Evolutionary conservation across 2,329 filamentous ascomycete genomes (phyloP).

Genomic region (Arthrobotrys sphaeroides): DNA sequence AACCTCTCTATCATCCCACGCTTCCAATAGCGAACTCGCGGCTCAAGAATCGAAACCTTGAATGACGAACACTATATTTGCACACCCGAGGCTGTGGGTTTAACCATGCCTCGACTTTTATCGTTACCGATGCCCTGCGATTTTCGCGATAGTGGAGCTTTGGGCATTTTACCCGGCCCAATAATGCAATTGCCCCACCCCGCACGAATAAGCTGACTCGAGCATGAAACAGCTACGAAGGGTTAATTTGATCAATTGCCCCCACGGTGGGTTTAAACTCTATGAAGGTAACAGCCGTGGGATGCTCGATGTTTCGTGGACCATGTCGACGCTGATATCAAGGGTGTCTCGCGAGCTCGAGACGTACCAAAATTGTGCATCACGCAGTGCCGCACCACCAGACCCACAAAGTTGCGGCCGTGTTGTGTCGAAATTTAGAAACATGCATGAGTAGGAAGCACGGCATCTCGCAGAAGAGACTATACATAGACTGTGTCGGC

Average conservation of each 20-base stretch:
- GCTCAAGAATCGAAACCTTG: conserved; percentile 13
- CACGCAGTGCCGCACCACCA: conserved; percentile 25
- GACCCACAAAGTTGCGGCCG: conserved; percentile 9
- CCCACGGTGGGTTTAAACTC: conserved; percentile 11
- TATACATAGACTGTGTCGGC: conserved; percentile 10
- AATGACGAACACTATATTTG: conserved; percentile 23
- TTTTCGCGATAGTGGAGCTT: conserved; percentile 31
- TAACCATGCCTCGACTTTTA: conserved; percentile 31
- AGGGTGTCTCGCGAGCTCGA: not conserved
- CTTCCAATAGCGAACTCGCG: conserved; percentile 15
- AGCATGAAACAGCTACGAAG: not conserved
- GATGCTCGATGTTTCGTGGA: conserved; percentile 20
- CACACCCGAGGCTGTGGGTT: conserved; percentile 39
- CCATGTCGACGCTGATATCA: conserved; percentile 24
- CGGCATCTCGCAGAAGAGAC: conserved; percentile 32
- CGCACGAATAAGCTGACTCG: conserved; percentile 40
- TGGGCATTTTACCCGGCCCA: conserved; percentile 39
- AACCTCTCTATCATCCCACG: not conserved
- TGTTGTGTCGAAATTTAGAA: not conserved
- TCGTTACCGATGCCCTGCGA: conserved; percentile 9
- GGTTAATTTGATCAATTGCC: not conserved
- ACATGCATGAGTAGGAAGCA: conserved; percentile 22
- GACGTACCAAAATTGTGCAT: not conserved
- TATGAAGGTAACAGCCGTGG: not conserved
- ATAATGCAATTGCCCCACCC: conserved; percentile 11